Evolutionary conservation across 2,329 filamentous ascomycete genomes (phyloP), one percentile per base, ranked within the genome.

Genomic region (Diaporthe aspalathi): DNA sequence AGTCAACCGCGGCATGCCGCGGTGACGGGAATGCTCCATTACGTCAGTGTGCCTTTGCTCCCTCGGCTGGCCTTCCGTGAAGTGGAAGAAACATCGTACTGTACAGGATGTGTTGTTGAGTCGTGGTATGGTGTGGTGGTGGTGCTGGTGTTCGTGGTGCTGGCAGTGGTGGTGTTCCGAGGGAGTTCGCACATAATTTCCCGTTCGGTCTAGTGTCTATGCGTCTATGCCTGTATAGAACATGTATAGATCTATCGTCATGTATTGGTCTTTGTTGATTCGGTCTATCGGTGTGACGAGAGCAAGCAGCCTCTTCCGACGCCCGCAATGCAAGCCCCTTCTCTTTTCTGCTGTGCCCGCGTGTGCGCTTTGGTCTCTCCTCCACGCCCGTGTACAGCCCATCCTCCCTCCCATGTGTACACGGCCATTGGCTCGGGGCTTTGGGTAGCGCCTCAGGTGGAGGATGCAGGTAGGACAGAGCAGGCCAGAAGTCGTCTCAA

Each of bases 211-310:
- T 63, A 49, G 29, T 32, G 60, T 63, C 60, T 63, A 63, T 63
- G 60, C 43, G 29, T 49, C 60, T 63, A 63, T 63, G 27, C 45
- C 6, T 63, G 60, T 63, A 49, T 63, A 63, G 60, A 29, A 63
- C 57, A 63, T 63, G 27, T 63, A 38, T 27, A 63, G 60, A 12
- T 63, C 60, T 63, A 63, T 63, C 60, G 29, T 63, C 20, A 49
- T 14, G 29, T 63, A 22, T 63, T 63, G 45, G n/a, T 49, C 43
- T 11, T 38, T 38, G 35, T 38, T 38, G 35, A 35, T 27, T 43
- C 16, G 54, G 29, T 63, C 60, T 63, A 63, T 63, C n/a, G 43
- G 60, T 63, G 27, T 63, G 22, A 16, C 27, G 27, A 38, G 32
- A 32, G 32, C 32, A 32, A 35, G 43, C 43, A 63, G 60, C 60